Conservation (phyloP, 208 protist species). For the Blastocrithidia nonstop region DNA sequence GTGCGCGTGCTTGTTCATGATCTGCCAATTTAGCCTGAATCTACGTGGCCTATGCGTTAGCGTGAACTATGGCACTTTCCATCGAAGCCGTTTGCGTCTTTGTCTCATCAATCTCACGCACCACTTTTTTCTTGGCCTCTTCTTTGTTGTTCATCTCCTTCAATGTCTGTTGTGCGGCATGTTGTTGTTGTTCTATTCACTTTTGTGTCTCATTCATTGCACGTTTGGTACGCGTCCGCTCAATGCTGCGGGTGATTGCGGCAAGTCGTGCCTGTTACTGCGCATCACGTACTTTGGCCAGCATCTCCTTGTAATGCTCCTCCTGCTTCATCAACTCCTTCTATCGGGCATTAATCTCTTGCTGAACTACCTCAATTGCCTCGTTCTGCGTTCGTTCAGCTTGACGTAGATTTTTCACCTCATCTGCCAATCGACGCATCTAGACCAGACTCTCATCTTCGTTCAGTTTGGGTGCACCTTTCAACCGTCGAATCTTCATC, state of each 20-base stretch:
- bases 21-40: conserved; percentile 13
- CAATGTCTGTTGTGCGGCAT: conserved; percentile 16
- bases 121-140: conserved; percentile 7
- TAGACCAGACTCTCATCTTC: conserved; percentile 68
- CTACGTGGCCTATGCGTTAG: conserved; percentile 12
- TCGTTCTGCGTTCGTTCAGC: conserved; percentile 37
- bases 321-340: conserved; percentile 80
- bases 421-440: conserved; percentile 58
- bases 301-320: conserved; percentile 31
- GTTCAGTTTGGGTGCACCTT: conserved; percentile 34
- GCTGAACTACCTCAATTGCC: conserved; percentile 56
- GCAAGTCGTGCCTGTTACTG: conserved; percentile 23
- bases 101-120: conserved; percentile 21
- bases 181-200: conserved; percentile 19
- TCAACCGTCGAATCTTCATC: conserved; percentile 35
- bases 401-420: conserved; percentile 64
- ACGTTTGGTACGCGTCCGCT: conserved; percentile 19
- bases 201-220: conserved; percentile 13
- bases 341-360: conserved; percentile 70
- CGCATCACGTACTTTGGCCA: conserved; percentile 12
- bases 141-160: conserved; percentile 10
- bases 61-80: conserved; percentile 20
- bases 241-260: conserved; percentile 28
- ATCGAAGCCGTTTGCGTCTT: conserved; percentile 19
- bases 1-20: conserved; percentile 16